These are phyloP conservation scores for Mortierella polycephala DNA, from an alignment of 371 early-diverging fungal species.

Conservation along the genomic window DNA sequence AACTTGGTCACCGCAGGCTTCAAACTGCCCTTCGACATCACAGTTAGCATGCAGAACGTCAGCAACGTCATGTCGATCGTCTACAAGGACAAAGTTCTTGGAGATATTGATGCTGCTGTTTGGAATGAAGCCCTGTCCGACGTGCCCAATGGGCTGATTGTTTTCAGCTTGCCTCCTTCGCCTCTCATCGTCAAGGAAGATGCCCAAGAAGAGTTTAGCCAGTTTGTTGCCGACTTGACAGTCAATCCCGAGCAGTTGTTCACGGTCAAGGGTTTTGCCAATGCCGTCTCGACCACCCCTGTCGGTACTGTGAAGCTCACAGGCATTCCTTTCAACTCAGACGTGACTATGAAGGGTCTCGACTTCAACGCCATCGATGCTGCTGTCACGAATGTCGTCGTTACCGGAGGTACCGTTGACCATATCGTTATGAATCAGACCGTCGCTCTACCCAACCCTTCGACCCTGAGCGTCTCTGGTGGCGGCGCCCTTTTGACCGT, in stretches of 20 bases:
- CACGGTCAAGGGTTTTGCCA: slow-evolving; percentile 58
- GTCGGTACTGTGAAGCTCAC: slow-evolving; percentile 59
- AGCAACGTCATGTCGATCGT: slow-evolving; percentile 54
- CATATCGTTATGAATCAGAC: slow-evolving; percentile 57
- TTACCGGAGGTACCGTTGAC: slow-evolving; percentile 59
- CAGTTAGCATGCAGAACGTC: slow-evolving; percentile 64
- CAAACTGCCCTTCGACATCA: slow-evolving; percentile 68
- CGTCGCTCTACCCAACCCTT: slow-evolving; percentile 63
- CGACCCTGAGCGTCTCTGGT: slow-evolving; percentile 60
- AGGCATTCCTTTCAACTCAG: slow-evolving; percentile 65
- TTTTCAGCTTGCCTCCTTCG: slow-evolving; percentile 60
- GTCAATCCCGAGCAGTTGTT: slow-evolving; percentile 58
- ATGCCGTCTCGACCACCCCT: slow-evolving; percentile 60
- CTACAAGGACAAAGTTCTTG: slow-evolving; percentile 56
- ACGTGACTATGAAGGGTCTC: slow-evolving; percentile 62
- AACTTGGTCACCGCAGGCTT: slow-evolving; percentile 63
- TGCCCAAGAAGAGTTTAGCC: slow-evolving; percentile 56
- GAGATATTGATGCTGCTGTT: slow-evolving; percentile 56
- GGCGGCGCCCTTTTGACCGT: slow-evolving; percentile 60
- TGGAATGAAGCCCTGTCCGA: slow-evolving; percentile 58
- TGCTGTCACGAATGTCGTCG: slow-evolving; percentile 59
- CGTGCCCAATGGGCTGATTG: slow-evolving; percentile 56
- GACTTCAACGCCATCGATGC: slow-evolving; percentile 62
- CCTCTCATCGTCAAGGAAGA: slow-evolving; percentile 56
- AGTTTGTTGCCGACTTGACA: slow-evolving; percentile 61